These are phyloP conservation scores for Xanthoconium purpureum DNA, from an alignment of 768 basidiomycete genomes.

Conservation along the genomic window DNA sequence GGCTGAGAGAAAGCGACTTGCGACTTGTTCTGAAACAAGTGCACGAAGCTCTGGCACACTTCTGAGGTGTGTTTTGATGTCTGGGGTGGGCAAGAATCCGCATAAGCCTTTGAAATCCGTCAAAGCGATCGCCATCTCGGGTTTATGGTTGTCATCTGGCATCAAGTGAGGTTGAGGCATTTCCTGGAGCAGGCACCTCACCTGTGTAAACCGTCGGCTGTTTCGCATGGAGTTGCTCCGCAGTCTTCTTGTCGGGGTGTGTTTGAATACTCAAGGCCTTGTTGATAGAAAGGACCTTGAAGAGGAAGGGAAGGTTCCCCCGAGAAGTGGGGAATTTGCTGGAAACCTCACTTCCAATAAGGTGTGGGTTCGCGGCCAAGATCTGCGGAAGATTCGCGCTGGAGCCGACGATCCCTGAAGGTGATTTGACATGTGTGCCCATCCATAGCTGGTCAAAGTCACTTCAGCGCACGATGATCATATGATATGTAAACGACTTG, in stretches of 20 bases:
- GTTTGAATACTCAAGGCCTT: constrained; percentile 91
- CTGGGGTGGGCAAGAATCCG: constrained; percentile 81
- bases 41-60: constrained; percentile 72
- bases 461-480: constrained; percentile 1
- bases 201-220: constrained; percentile 91
- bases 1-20: constrained; percentile 50
- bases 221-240: constrained; percentile 60
- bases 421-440: constrained; percentile 88
- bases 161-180: constrained; percentile 8
- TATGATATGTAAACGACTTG: constrained; percentile 33
- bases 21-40: constrained; percentile 60
- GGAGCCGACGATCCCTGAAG: constrained; percentile 52
- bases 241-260: constrained; percentile 85
- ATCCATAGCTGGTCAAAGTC: constrained; percentile 79
- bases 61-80: constrained; percentile 65
- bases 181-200: constrained; percentile 29
- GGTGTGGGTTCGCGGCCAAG: constrained; percentile 61
- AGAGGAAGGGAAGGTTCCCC: constrained; percentile 84
- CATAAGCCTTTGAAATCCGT: constrained; percentile 89
- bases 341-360: constrained; percentile 62
- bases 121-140: constrained; percentile 97
- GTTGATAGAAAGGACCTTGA: constrained; percentile 88
- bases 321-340: constrained; percentile 50
- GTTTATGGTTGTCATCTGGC: constrained; percentile 93
- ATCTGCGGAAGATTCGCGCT: constrained; percentile 51